Conservation (phyloP, 805 yeast genomes). For the Vanderwaltozyma tropicalis region DNA sequence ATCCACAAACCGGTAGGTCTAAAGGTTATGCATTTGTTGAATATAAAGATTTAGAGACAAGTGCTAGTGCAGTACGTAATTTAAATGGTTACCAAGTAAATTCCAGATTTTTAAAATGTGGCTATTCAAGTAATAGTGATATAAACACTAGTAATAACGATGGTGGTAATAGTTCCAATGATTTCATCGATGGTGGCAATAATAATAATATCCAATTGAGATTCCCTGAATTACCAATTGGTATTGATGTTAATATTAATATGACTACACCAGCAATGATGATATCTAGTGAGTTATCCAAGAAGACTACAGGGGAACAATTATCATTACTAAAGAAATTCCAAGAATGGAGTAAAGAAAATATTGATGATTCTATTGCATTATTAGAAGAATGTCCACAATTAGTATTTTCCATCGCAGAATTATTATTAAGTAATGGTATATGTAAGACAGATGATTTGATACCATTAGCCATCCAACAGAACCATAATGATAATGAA, state of each 20-base stretch:
- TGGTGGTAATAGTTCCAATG: neutral
- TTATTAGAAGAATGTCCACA: slow-evolving; percentile 69
- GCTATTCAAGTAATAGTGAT: slow-evolving; percentile 50
- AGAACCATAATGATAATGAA: slow-evolving; percentile 21
- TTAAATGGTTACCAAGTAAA: slow-evolving; percentile 72
- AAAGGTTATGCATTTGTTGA: slow-evolving; percentile 86
- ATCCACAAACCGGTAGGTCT: slow-evolving; percentile 79
- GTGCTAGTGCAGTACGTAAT: slow-evolving; percentile 84
- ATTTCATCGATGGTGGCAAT: neutral
- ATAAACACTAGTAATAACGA: slow-evolving; percentile 9
- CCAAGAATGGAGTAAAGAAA: slow-evolving; percentile 43
- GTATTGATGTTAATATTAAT: slow-evolving; percentile 33
- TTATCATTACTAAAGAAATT: slow-evolving; percentile 25
- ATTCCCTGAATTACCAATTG: slow-evolving; percentile 47
- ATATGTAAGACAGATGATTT: slow-evolving; percentile 27
- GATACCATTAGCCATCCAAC: slow-evolving; percentile 25
- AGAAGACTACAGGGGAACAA: slow-evolving; percentile 18
- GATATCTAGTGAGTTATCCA: slow-evolving; percentile 26
- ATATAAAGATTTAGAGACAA: slow-evolving; percentile 74
- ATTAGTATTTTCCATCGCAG: slow-evolving; percentile 72
- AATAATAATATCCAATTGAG: neutral
- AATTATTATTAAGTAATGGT: slow-evolving; percentile 41
- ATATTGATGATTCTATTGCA: slow-evolving; percentile 48
- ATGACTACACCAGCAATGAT: slow-evolving; percentile 32
- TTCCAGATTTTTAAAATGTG: slow-evolving; percentile 59